Evolutionary conservation across 2,329 filamentous ascomycete genomes (phyloP).

Genomic region (Botrytis galanthina): DNA sequence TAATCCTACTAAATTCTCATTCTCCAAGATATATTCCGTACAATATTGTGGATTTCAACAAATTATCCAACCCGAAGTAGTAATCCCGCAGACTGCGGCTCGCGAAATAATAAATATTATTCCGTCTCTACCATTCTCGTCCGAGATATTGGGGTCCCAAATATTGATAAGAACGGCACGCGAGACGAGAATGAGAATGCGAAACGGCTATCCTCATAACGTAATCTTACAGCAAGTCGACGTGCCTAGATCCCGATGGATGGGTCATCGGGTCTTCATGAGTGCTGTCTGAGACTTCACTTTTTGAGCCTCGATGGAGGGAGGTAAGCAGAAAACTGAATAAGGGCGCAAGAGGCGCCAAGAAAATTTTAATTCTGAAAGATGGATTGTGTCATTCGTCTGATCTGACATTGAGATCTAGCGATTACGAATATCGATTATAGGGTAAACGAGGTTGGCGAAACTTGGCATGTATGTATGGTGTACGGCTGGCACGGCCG

Average conservation of each 20-base stretch:
- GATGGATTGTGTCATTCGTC: neutral
- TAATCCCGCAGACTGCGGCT: slow-evolving; percentile 3
- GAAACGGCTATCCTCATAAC: neutral
- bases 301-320: neutral
- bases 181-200: neutral
- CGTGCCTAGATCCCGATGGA: neutral
- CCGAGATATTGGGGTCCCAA: neutral
- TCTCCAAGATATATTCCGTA: neutral
- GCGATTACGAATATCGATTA: neutral
- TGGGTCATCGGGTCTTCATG: neutral
- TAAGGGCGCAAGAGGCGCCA: neutral
- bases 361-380: neutral
- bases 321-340: neutral
- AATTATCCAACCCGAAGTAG: neutral
- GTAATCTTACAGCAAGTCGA: neutral
- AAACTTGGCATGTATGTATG: neutral
- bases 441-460: neutral
- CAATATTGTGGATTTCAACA: neutral
- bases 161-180: neutral
- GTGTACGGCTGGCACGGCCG: neutral
- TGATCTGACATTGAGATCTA: neutral
- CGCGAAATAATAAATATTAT: neutral
- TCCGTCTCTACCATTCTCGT: neutral
- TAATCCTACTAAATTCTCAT: neutral
- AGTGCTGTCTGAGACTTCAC: neutral